Evolutionary conservation across 2,329 filamentous ascomycete species (phyloP).

Genomic region (Rhexocercosporidium sp.): DNA sequence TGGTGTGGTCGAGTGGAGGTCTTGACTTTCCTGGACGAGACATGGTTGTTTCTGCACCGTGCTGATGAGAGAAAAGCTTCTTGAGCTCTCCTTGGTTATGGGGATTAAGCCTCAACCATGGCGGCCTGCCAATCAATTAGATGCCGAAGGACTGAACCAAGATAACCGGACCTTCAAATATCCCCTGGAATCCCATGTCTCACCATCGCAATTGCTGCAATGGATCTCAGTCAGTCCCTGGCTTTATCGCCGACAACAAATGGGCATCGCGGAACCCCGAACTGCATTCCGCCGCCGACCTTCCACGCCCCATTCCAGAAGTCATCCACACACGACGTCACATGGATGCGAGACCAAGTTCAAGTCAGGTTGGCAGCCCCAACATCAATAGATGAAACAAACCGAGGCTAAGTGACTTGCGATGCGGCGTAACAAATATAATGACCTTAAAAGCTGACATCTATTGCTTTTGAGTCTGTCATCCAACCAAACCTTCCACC

Average conservation of each 20-base stretch:
- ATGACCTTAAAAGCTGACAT: constrained; percentile 6
- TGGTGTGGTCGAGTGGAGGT: constrained; percentile 28
- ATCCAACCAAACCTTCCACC: neutral
- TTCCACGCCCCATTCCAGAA: neutral
- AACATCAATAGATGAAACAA: constrained; percentile 1
- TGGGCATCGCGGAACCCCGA: neutral
- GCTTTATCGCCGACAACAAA: neutral
- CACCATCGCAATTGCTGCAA: neutral
- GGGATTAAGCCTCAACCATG: neutral
- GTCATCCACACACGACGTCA: constrained; percentile 10
- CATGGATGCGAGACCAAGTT: neutral
- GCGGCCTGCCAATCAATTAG: neutral
- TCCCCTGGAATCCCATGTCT: neutral
- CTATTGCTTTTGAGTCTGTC: neutral
- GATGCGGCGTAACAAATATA: neutral
- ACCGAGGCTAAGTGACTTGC: neutral
- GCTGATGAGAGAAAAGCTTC: constrained; percentile 4
- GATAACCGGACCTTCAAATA: neutral
- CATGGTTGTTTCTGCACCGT: constrained; percentile 12
- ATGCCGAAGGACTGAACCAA: neutral
- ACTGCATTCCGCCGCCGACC: neutral
- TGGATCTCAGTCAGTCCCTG: neutral
- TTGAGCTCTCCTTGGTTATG: neutral
- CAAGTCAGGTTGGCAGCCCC: neutral
- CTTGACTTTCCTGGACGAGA: constrained; percentile 4